These are phyloP conservation scores for Monotropa hypopitys DNA, from an alignment of 179 eudicot species.

Conservation along the genomic window DNA sequence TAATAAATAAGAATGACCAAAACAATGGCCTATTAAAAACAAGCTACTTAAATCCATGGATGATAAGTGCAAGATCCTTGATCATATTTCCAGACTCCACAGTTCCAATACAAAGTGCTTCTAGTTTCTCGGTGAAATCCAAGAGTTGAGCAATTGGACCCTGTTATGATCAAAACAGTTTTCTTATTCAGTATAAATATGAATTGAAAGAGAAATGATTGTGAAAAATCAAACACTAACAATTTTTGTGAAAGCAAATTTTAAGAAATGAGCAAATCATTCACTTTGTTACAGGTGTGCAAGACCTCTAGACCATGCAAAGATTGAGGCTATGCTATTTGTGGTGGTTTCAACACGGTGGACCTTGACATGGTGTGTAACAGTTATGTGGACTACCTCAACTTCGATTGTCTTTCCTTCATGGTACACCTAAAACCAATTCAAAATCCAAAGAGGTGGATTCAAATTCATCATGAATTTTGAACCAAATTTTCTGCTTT, in stretches of 20 bases:
- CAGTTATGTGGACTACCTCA: slow-evolving; percentile 99
- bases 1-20: not conserved
- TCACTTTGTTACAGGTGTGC: slow-evolving; percentile 54
- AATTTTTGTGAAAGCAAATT: not conserved
- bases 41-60: slow-evolving; percentile 74
- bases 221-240: not conserved
- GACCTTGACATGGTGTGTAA: slow-evolving; percentile 89
- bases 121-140: slow-evolving; percentile 76
- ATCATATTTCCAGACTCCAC: slow-evolving; percentile 98
- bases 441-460: not conserved
- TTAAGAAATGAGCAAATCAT: not conserved
- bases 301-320: slow-evolving; percentile 96
- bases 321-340: slow-evolving; percentile 94
- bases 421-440: slow-evolving; percentile 62
- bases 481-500: not conserved
- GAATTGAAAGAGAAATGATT: not conserved
- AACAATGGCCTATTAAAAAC: not conserved
- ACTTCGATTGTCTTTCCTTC: slow-evolving; percentile 98
- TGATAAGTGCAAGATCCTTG: slow-evolving; percentile 90
- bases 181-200: not conserved
- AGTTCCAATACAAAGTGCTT: slow-evolving; percentile 75
- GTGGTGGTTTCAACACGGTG: slow-evolving; percentile 99
- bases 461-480: not conserved
- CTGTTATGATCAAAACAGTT: slow-evolving; percentile 21
- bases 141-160: slow-evolving; percentile 60